phyloP scores from a whole-genome alignment of 768 basidiomycete genomes.

The Rhizopogon rudus region DNA sequence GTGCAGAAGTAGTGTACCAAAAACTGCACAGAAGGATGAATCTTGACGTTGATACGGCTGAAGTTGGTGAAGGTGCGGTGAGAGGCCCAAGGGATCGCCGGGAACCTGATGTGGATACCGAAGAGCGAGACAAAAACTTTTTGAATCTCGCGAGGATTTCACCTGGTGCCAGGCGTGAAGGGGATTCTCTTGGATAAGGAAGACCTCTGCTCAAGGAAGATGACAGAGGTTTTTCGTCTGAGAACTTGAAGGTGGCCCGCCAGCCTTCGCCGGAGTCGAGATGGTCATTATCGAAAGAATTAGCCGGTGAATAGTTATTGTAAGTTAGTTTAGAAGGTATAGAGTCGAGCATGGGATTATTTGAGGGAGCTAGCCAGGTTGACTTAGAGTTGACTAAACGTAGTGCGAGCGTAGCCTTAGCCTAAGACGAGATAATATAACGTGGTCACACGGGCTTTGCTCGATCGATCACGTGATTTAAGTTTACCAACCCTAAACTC shows the following conservation, averaged over 20 bases:
- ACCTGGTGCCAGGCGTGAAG: conserved; percentile 6
- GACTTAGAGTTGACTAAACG: background rate
- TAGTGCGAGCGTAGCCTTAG: too few species aligned
- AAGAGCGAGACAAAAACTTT: conserved; percentile 13
- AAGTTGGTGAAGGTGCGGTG: conserved; percentile 9
- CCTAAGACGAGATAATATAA: too few species aligned
- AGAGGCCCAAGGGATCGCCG: conserved; percentile 19
- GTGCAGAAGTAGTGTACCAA: conserved; percentile 92
- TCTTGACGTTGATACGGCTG: conserved; percentile 28
- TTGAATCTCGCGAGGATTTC: conserved; percentile 12
- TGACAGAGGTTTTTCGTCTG: conserved; percentile 7
- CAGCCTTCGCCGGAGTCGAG: conserved; percentile 12
- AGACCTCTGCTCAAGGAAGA: conserved; percentile 2
- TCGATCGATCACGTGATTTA: conserved; percentile 18
- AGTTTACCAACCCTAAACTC: conserved; percentile 20
- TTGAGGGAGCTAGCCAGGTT: background rate
- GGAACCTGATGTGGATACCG: conserved; percentile 18
- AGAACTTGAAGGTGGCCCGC: conserved; percentile 15
- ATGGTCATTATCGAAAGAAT: conserved; percentile 14
- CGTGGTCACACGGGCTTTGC: background rate
- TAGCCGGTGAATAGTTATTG: conserved; percentile 13
- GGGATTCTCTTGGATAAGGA: conserved; percentile 1
- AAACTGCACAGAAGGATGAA: conserved; percentile 83
- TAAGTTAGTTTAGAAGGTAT: conserved; percentile 1
- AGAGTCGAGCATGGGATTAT: conserved; percentile 10